Percentiles rank a stretch among this genome's conserved stretches.
Conservation (phyloP, 768 basidiomycete genomes). For the Phaffia australis region DNA sequence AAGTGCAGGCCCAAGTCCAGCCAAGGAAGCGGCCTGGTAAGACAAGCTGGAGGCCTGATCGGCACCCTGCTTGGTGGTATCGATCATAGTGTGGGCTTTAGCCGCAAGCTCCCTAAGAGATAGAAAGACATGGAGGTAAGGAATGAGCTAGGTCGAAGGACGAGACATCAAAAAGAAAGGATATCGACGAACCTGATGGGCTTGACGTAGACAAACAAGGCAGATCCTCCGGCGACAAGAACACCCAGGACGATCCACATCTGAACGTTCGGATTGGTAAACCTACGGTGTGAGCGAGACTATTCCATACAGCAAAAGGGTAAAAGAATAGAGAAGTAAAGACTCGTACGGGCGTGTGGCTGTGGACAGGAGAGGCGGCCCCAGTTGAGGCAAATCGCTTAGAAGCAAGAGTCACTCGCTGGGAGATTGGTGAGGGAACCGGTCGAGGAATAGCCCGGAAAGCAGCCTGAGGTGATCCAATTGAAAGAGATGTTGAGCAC, state of each 20-base stretch:
- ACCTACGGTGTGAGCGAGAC: not conserved
- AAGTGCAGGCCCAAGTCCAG: slow-evolving; percentile 22
- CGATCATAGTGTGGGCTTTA: slow-evolving; percentile 28
- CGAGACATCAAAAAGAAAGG: not conserved
- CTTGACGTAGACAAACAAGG: slow-evolving; percentile 33
- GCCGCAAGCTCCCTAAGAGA: slow-evolving; percentile 32
- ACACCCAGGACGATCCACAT: slow-evolving; percentile 34
- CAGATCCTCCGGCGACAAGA: slow-evolving; percentile 32
- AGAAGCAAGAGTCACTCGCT: too few species aligned
- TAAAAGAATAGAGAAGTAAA: not conserved
- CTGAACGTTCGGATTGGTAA: not conserved
- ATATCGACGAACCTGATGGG: slow-evolving; percentile 20
- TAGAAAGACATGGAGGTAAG: not conserved
- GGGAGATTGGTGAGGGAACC: too few species aligned
- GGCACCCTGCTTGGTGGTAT: slow-evolving; percentile 30
- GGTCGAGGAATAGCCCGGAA: too few species aligned
- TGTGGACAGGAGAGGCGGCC: slow-evolving; percentile 20
- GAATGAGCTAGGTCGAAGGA: not conserved
- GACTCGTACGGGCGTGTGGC: slow-evolving; percentile 17
- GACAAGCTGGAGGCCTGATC: slow-evolving; percentile 25
- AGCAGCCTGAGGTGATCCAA: too few species aligned
- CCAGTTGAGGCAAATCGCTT: not conserved
- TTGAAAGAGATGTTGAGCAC: too few species aligned
- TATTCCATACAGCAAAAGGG: not conserved
- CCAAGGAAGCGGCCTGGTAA: slow-evolving; percentile 25